Base-by-base conservation (phyloP, 2,329 filamentous ascomycete species). In the Colletotrichum somersetense region DNA sequence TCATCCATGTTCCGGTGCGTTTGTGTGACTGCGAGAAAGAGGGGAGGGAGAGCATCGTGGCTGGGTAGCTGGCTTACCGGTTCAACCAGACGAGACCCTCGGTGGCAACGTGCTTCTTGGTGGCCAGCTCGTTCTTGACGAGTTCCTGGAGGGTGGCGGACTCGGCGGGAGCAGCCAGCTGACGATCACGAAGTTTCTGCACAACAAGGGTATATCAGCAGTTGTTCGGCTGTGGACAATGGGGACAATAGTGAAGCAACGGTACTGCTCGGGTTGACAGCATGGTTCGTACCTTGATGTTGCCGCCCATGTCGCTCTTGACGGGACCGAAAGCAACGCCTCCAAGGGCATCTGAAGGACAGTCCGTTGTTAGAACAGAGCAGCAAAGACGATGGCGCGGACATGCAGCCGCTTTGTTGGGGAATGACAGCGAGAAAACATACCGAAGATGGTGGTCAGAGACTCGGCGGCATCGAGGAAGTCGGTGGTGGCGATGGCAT, bases 381-480 rank as follows among this genome's bases (percentile, higher is more conserved):
- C n/a, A 16, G n/a, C 46, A 50, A 14, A 33, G 48, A 26, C 18
- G 14, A 23, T 20, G 14, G 3, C 0, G 6, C n/a, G 8, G 20
- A 12, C 7, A 3, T 23, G 18, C 16, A 30, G 23, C 38, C 18
- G 18, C 48, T 63, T 26, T 58, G 53, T 12, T 16, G 5, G 23
- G 23, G 16, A 1, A 61, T 1, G n/a, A 30, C 33, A 26, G 18
- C 38, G 33, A 58, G 61, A 14, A 23, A 46, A 56, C 77, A 38
- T 78, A 96, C 94, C 94, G 79, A 98, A 98, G 74, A 99, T 90
- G 74, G 91, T 93, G 65, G 92, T 93, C 81, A 98, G 85, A 68
- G 93, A 91, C 88, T 98, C 95, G 65, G 94, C 89, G 70, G 96
- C 96, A 76, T 97, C 93, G 75, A 98, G 92, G 84, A 98, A 99